Base-by-base conservation (phyloP, 805 yeast genomes). In the Saccharomyces jurei region DNA sequence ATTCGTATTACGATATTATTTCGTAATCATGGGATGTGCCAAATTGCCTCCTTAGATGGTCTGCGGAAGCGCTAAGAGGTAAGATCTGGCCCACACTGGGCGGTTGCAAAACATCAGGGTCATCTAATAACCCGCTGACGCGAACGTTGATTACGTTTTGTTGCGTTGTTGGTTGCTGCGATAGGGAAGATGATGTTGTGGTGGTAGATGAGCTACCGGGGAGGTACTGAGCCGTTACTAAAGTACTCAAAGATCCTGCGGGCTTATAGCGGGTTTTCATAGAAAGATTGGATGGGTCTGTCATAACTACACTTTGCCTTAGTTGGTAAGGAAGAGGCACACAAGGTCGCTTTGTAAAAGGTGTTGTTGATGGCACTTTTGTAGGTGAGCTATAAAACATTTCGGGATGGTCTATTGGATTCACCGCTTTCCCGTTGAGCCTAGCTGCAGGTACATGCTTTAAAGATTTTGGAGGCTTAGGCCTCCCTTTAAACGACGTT, bases 241-340 rank as follows among this genome's bases (percentile, higher is more conserved):
- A 36, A 36, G 17, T 71, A 48, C 75, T 63, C 48, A 80, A 73
- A 0, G 83, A 77, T 46, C 91, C 92, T 5, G 90, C 91, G 2
- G 92, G 92, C 69, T 81, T 84, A 68, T 77, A 86, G 29, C 75
- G 63, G 14, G 57, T 60, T 22, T 68, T 74, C 56, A 81, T 78
- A 46, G 74, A 76, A 57, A 87, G 80, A 52, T 83, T 86, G 2
- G 82, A 79, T 1, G 94, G 90, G 62, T 86, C 81, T 56, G 82
- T 76, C 90, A 87, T 86, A n/a, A 82, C 89, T 48, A 87, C 84
- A 41, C 89, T 83, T 41, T 84, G 78, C 67, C 92, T 76, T 46
- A 80, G 64, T 56, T 79, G 82, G 58, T 77, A 75, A 10, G 84
- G 83, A 56, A 79, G 65, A 17, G 52, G 21, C 17, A 21, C 29